A percentile compares a stretch with the other conserved stretches of the same genome.
These are phyloP conservation scores for Pelargonium cotyledonis DNA, from an alignment of 441 rosid species.

Conservation along the genomic window DNA sequence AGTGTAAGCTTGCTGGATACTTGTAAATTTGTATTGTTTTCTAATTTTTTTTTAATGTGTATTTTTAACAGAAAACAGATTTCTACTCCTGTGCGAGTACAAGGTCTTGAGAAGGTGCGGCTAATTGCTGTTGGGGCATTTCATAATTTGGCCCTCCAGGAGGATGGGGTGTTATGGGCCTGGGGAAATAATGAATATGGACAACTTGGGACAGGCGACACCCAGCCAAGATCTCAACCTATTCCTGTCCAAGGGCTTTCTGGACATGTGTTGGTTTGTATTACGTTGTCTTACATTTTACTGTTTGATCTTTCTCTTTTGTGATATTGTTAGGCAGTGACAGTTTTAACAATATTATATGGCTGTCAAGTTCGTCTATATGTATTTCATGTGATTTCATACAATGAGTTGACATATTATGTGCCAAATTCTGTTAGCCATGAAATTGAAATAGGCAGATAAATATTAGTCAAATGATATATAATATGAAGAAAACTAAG, in stretches of 20 bases:
- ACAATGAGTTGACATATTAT: too few relatives aligned
- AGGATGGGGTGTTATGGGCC: slow-evolving; percentile 90
- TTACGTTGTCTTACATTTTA: slow-evolving; percentile 4
- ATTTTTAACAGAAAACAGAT: slow-evolving; percentile 78
- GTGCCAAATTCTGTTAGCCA: too few relatives aligned
- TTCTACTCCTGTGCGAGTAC: slow-evolving; percentile 90
- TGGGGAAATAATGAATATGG: slow-evolving; percentile 99
- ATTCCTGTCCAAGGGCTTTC: slow-evolving; percentile 80
- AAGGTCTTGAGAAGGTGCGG: slow-evolving; percentile 86
- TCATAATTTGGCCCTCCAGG: slow-evolving; percentile 94
- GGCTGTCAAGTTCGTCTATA: too few relatives aligned
- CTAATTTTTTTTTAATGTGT: neutral
- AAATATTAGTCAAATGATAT: too few relatives aligned
- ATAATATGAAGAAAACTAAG: too few relatives aligned
- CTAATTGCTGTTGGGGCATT: slow-evolving; percentile 96
- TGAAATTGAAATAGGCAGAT: too few relatives aligned
- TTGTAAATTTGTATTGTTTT: too few relatives aligned
- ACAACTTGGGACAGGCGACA: slow-evolving; percentile 99
- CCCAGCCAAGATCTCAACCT: slow-evolving; percentile 96
- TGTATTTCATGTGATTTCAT: too few relatives aligned
- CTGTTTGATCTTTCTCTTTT: neutral
- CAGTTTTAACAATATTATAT: too few relatives aligned
- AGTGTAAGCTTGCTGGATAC: too few relatives aligned
- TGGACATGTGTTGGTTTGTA: slow-evolving; percentile 72
- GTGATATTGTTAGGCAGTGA: too few relatives aligned